These are phyloP conservation scores for Heritiera littoralis DNA, from an alignment of 345 rosid species.

Conservation along the genomic window DNA sequence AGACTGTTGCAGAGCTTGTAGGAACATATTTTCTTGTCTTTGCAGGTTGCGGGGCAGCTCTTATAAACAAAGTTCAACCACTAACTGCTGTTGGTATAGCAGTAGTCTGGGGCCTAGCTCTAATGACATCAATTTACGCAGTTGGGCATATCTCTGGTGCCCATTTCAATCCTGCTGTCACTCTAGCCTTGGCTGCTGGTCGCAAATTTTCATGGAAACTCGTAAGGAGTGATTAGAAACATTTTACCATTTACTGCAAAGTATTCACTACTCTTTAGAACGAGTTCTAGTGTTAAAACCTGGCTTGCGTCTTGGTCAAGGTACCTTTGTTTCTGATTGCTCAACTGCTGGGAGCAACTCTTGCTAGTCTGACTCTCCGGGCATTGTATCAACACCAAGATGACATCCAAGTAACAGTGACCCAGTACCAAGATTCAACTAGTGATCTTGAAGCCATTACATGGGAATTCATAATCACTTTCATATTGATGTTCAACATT, in stretches of 20 bases:
- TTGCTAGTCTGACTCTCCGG: slow-evolving; percentile 44
- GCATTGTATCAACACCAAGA: slow-evolving; percentile 32
- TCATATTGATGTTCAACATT: slow-evolving; percentile 40
- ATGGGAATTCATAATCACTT: slow-evolving; percentile 54
- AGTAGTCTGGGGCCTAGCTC: slow-evolving; percentile 46
- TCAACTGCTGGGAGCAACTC: slow-evolving; percentile 44
- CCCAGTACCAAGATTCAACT: slow-evolving; percentile 40
- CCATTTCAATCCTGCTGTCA: slow-evolving; percentile 59
- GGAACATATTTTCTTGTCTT: slow-evolving; percentile 50
- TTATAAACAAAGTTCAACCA: slow-evolving; percentile 31
- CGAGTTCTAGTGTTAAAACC: not conserved
- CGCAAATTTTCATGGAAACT: slow-evolving; percentile 45
- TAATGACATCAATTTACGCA: slow-evolving; percentile 47
- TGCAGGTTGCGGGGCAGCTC: slow-evolving; percentile 44
- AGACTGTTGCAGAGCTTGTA: slow-evolving; percentile 49
- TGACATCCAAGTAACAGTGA: slow-evolving; percentile 27
- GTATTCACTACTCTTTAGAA: not conserved
- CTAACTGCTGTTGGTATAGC: slow-evolving; percentile 46
- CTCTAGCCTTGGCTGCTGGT: slow-evolving; percentile 41
- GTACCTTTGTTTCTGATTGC: slow-evolving; percentile 43
- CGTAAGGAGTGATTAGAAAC: slow-evolving; percentile 26
- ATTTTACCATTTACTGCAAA: not conserved
- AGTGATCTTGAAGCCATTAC: slow-evolving; percentile 47
- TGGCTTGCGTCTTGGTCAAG: slow-evolving; percentile 19
- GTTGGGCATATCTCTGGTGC: slow-evolving; percentile 54